A percentile compares a stretch with the other conserved stretches of the same genome.
Conservation (phyloP, 805 yeast species). For the Candida stauntonica region DNA sequence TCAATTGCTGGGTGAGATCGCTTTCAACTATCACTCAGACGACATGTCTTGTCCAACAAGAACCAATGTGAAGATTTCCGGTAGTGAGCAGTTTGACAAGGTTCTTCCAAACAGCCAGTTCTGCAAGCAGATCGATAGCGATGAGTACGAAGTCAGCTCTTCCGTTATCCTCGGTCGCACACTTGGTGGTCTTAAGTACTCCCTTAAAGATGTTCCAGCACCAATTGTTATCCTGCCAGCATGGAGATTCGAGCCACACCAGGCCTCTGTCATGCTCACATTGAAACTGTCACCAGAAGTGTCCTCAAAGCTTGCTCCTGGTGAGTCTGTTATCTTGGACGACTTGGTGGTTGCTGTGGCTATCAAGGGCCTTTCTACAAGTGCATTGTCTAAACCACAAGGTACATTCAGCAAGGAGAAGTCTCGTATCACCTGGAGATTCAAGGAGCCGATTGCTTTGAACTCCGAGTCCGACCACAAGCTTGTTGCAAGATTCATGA, state of each 20-base stretch:
- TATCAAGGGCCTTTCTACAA: slow-evolving; percentile 59
- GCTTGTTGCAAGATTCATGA: slow-evolving; percentile 81
- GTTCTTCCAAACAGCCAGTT: slow-evolving; percentile 50
- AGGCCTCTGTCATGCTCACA: slow-evolving; percentile 79
- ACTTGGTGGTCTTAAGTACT: slow-evolving; percentile 77
- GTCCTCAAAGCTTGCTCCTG: slow-evolving; percentile 31
- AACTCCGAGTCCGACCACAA: slow-evolving; percentile 47
- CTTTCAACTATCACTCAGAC: slow-evolving; percentile 57
- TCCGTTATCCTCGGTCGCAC: slow-evolving; percentile 55
- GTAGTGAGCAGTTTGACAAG: slow-evolving; percentile 38
- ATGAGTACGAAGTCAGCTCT: slow-evolving; percentile 44
- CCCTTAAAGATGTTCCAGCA: slow-evolving; percentile 45
- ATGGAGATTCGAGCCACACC: slow-evolving; percentile 85
- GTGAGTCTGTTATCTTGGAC: slow-evolving; percentile 34
- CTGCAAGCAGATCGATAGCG: slow-evolving; percentile 43
- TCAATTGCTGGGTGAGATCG: slow-evolving; percentile 79
- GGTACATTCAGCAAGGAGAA: slow-evolving; percentile 88
- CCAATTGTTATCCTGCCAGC: slow-evolving; percentile 76
- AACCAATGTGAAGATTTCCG: slow-evolving; percentile 39
- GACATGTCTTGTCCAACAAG: slow-evolving; percentile 35
- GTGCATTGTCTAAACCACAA: slow-evolving; percentile 86
- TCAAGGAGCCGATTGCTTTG: slow-evolving; percentile 39
- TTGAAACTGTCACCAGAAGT: slow-evolving; percentile 52
- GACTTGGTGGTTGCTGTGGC: slow-evolving; percentile 43
- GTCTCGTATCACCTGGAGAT: slow-evolving; percentile 84